A percentile compares a stretch with the other conserved stretches of the same genome.
Evolutionary conservation across 2,329 filamentous ascomycete genomes (phyloP).

Genomic region (Dothiorella sarmentorum): DNA sequence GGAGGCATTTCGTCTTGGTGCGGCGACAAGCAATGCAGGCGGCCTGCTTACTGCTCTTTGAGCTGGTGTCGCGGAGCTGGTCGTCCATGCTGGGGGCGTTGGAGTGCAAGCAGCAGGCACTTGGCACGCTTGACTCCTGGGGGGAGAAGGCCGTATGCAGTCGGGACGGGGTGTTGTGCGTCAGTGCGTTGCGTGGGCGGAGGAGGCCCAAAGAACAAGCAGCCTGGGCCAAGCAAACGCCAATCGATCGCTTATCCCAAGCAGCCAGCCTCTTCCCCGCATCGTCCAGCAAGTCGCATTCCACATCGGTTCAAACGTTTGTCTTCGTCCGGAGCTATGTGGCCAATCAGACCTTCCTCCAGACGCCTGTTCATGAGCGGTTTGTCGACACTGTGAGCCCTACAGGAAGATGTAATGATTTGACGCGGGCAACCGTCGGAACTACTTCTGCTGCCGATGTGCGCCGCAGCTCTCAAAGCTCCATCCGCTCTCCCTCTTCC

Average conservation of each 20-base stretch:
- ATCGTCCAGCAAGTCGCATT: too few species aligned
- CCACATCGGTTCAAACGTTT: too few species aligned
- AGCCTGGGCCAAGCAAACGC: too few species aligned
- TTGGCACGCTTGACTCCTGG: background rate
- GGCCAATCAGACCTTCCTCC: too few species aligned
- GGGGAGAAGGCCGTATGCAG: background rate
- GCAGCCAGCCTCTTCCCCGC: background rate
- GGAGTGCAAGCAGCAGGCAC: background rate
- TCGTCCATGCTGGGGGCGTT: background rate
- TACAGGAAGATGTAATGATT: background rate
- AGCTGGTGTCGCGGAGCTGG: background rate
- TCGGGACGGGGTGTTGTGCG: background rate
- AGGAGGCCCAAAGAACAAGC: background rate
- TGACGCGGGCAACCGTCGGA: background rate
- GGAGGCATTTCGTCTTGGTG: slow-evolving; percentile 67
- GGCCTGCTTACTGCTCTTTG: slow-evolving; percentile 38
- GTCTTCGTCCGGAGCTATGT: background rate
- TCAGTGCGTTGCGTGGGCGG: background rate
- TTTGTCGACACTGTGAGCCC: background rate
- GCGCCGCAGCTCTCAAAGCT: background rate
- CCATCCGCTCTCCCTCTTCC: background rate
- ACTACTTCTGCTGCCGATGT: slow-evolving; percentile 4
- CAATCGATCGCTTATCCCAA: too few species aligned
- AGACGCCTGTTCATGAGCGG: background rate
- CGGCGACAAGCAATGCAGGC: slow-evolving; percentile 63